phyloP scores from a whole-genome alignment of 371 early-diverging fungal genomes.

The Apophysomyces trapeziformis region DNA sequence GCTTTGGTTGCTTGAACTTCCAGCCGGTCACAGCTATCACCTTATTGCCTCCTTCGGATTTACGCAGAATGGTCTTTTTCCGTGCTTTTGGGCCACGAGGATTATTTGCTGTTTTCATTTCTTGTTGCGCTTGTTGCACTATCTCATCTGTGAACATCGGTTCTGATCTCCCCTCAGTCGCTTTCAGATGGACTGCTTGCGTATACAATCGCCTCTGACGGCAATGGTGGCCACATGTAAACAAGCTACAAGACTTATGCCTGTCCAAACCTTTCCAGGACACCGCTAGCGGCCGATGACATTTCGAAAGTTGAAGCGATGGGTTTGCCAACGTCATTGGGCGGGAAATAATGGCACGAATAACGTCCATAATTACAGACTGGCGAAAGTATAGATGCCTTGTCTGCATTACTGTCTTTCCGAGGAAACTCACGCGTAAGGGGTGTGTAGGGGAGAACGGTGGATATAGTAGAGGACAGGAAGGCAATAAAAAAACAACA shows the following conservation, averaged over 20 bases:
- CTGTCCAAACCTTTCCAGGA: neutral
- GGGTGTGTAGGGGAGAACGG: no score
- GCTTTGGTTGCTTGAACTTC: constrained; percentile 3
- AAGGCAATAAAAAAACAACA: no score
- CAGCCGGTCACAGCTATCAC: neutral
- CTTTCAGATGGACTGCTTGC: neutral
- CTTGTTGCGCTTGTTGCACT: neutral
- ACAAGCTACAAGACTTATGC: neutral
- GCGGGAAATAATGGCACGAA: constrained; percentile 28
- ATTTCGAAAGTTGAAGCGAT: neutral
- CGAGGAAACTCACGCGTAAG: neutral
- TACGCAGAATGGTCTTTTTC: neutral
- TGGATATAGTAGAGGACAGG: no score
- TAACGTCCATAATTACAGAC: constrained; percentile 23
- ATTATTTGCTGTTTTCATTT: neutral
- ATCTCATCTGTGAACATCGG: neutral
- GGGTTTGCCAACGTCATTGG: constrained; percentile 6
- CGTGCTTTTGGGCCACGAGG: neutral
- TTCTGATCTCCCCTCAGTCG: constrained; percentile 1
- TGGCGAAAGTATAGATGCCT: constrained; percentile 20
- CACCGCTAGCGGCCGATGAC: neutral
- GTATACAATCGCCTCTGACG: constrained; percentile 1
- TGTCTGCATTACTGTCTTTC: constrained; percentile 14
- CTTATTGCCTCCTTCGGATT: neutral
- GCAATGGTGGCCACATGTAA: neutral